Evolutionary conservation across 2,329 filamentous ascomycete species (phyloP), one percentile per base, ranked within the genome.

Genomic region (Colletotrichum orbiculare): DNA sequence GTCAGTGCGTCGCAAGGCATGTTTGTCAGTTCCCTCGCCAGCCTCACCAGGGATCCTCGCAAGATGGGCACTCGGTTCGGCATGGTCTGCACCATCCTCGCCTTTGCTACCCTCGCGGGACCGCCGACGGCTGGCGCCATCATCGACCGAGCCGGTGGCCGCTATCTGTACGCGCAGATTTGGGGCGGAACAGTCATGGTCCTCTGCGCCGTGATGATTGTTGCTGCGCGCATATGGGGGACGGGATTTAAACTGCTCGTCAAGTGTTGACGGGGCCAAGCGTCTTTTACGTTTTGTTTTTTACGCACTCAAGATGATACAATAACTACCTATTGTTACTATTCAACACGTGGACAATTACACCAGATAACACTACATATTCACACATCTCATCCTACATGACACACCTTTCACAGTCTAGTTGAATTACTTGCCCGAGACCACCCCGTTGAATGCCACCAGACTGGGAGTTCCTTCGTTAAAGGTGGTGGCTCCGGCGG

Each of bases 361-460:
- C 25, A 25, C 4, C 25, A 25, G 4, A 5, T 25, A 25, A 25
- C 25, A 4, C 25, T 25, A 25, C 25, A 1, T 25, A 5, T 25
- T 25, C 25, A 25, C 25, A 25, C 3, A 25, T 5, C 25, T 25
- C 25, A 25, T 25, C 25, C 25, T 25, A 25, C 25, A 25, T 25
- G 25, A 25, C 25, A 25, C 25, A 25, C 25, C 25, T 25, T 25
- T 1, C 25, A 25, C 4, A 25, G 25, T 25, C 25, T 25, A 25
- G 25, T 48, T 3, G 46, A 34, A 39, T 39, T 25, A 33, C 10
- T 38, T 38, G 34, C 13, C 25, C 42, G 48, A 53, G 38, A 41
- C 25, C 53, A 53, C 55, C 64, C 83, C 83, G 76, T 89, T 88
- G 78, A 85, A 87, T 61, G 82, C 84, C 56, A 89, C 78, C 61